Conservation (phyloP, 495 filamentous ascomycete genomes). For the Neurospora intermedia region DNA sequence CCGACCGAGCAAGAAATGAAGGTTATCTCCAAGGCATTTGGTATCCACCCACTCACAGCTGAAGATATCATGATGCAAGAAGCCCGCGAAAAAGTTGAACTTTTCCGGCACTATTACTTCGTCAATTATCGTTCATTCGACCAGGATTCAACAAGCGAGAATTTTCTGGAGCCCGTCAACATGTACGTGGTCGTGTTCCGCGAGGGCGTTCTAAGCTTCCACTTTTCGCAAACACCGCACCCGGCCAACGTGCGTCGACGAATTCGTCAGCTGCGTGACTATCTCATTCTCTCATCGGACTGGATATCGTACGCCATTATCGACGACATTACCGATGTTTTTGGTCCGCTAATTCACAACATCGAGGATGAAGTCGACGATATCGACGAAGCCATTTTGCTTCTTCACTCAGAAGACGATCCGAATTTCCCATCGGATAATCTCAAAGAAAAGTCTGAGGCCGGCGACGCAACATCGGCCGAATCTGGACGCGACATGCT, state of each 20-base stretch:
- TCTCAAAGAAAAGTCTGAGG: constrained; percentile 28
- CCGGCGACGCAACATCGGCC: constrained; percentile 27
- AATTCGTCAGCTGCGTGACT: constrained; percentile 89
- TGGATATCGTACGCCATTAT: constrained; percentile 99
- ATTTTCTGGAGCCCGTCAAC: constrained; percentile 91
- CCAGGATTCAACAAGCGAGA: constrained; percentile 75
- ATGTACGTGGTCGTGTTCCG: constrained; percentile 97
- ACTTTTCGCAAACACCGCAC: constrained; percentile 87
- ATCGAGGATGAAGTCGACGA: constrained; percentile 86
- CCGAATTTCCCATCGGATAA: constrained; percentile 2
- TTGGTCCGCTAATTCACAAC: constrained; percentile 76
- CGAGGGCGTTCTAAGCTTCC: constrained; percentile 90
- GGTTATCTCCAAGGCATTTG: constrained; percentile 81
- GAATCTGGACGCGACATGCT: constrained; percentile 73
- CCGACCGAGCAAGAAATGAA: constrained; percentile 92
- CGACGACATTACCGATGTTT: constrained; percentile 95
- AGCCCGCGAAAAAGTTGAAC: constrained; percentile 92
- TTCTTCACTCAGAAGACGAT: constrained; percentile 52
- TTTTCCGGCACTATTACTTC: constrained; percentile 96
- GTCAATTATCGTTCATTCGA: constrained; percentile 97
- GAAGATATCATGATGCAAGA: constrained; percentile 98
- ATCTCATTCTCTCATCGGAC: constrained; percentile 82
- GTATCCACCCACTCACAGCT: constrained; percentile 85
- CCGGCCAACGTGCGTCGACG: constrained; percentile 89
- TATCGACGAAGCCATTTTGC: constrained; percentile 74